These are phyloP conservation scores for Phoma herbarum DNA, from an alignment of 2,329 filamentous ascomycete species.

Conservation along the genomic window DNA sequence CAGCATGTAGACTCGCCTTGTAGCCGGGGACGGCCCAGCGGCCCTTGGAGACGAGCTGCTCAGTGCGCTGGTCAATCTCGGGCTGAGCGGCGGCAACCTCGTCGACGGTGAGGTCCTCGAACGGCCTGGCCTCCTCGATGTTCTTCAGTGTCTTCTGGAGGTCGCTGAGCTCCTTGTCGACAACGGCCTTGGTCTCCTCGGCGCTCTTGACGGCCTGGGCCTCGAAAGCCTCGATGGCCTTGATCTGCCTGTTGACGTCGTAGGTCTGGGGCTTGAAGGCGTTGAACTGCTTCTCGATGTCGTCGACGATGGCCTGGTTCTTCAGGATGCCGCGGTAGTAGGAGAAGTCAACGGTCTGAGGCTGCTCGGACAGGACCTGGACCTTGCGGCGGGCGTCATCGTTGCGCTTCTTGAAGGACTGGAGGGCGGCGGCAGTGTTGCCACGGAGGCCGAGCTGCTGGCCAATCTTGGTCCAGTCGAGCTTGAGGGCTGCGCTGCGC, in stretches of 20 bases:
- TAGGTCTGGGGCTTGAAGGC: slow-evolving; percentile 92
- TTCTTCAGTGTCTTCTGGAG: slow-evolving; percentile 95
- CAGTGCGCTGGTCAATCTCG: slow-evolving; percentile 96
- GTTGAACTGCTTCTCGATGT: slow-evolving; percentile 96
- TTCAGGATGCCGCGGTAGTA: slow-evolving; percentile 92
- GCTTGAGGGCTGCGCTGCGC: slow-evolving; percentile 98
- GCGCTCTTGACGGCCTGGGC: slow-evolving; percentile 96
- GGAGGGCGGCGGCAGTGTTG: slow-evolving; percentile 88
- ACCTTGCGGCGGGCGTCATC: slow-evolving; percentile 97
- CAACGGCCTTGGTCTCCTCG: slow-evolving; percentile 94
- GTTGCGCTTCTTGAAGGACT: slow-evolving; percentile 99
- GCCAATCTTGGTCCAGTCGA: slow-evolving; percentile 98
- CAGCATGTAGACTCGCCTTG: slow-evolving; percentile 73
- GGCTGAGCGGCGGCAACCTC: slow-evolving; percentile 93
- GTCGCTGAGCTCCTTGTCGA: slow-evolving; percentile 93
- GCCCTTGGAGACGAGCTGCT: slow-evolving; percentile 94
- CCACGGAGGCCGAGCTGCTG: slow-evolving; percentile 95
- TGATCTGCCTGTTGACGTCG: slow-evolving; percentile 92
- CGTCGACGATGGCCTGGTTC: slow-evolving; percentile 93
- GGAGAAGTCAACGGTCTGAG: slow-evolving; percentile 89
- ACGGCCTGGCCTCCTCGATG: slow-evolving; percentile 94
- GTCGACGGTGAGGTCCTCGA: slow-evolving; percentile 97
- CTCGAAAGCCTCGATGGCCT: slow-evolving; percentile 98
- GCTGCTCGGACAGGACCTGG: slow-evolving; percentile 80
- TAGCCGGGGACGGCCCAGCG: slow-evolving; percentile 98